A percentile compares a stretch with the other conserved stretches of the same genome.
Conservation (phyloP, 345 rosid genomes). For the Populus deltoides region DNA sequence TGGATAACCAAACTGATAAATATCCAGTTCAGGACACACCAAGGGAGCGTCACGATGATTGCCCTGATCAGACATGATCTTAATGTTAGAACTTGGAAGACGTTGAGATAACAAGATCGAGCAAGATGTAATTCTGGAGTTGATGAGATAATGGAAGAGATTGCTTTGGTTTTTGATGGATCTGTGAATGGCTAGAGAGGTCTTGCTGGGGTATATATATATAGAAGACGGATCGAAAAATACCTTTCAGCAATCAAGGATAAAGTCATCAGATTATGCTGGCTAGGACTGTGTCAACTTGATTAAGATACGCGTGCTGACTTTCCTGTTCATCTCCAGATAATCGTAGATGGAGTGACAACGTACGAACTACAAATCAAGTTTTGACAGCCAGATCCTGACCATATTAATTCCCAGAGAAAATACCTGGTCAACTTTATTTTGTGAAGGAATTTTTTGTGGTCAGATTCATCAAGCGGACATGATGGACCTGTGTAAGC, state of each 20-base stretch:
- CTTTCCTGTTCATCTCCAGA: background rate
- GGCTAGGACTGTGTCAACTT: background rate
- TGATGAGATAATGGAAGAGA: background rate
- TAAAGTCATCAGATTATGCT: background rate
- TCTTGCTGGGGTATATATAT: background rate
- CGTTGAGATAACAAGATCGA: background rate
- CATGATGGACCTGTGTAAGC: background rate
- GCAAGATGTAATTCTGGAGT: background rate
- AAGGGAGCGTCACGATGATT: background rate
- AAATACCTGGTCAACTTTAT: background rate
- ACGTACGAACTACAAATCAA: background rate
- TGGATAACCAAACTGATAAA: background rate
- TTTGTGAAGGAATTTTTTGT: background rate
- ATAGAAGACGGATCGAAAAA: too few relatives aligned
- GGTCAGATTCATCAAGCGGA: background rate
- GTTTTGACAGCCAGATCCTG: background rate
- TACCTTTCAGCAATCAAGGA: background rate
- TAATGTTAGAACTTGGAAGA: background rate
- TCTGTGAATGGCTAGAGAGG: background rate
- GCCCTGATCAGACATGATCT: background rate
- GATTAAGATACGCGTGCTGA: slow-evolving; percentile 1
- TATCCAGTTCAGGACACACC: background rate
- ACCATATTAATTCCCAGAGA: background rate
- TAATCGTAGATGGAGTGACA: background rate
- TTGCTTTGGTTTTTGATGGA: background rate